phyloP scores from a whole-genome alignment of 495 filamentous ascomycete genomes.

The Parachaetomium inaequale region DNA sequence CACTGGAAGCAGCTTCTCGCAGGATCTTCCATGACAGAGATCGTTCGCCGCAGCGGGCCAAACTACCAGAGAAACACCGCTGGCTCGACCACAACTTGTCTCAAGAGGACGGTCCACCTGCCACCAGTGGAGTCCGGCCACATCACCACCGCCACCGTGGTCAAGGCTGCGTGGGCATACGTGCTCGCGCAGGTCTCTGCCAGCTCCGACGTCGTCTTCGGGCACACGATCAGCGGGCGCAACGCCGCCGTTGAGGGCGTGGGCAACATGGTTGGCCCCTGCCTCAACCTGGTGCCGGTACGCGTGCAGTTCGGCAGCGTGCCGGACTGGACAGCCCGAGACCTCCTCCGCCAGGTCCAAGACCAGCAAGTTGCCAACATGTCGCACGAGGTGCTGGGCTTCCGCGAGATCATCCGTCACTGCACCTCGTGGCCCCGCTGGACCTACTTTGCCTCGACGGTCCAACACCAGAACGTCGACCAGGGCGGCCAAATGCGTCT shows the following conservation, averaged over 20 bases:
- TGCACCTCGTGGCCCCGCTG: slow-evolving; percentile 56
- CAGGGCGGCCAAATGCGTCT: slow-evolving; percentile 8
- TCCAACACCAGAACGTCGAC: slow-evolving; percentile 35
- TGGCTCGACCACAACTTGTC: not conserved
- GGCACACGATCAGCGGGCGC: slow-evolving; percentile 53
- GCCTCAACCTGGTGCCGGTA: slow-evolving; percentile 58
- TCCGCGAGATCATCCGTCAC: slow-evolving; percentile 55
- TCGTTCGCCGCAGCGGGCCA: slow-evolving; percentile 21
- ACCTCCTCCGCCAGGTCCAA: slow-evolving; percentile 55
- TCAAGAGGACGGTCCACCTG: slow-evolving; percentile 21
- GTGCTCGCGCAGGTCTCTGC: slow-evolving; percentile 47
- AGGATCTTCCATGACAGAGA: slow-evolving; percentile 45
- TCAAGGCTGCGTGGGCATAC: slow-evolving; percentile 57
- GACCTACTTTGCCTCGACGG: slow-evolving; percentile 26
- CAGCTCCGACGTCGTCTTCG: slow-evolving; percentile 52
- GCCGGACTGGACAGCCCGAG: slow-evolving; percentile 19
- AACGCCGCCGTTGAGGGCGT: slow-evolving; percentile 52
- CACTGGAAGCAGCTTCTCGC: slow-evolving; percentile 53
- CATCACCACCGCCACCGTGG: slow-evolving; percentile 50
- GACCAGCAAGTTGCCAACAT: slow-evolving; percentile 54
- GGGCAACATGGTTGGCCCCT: slow-evolving; percentile 46
- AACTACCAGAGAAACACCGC: not conserved
- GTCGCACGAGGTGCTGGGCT: slow-evolving; percentile 47
- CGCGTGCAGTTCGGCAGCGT: slow-evolving; percentile 45
- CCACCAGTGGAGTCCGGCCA: slow-evolving; percentile 26